These are phyloP conservation scores for Crithidia mellificae DNA, from an alignment of 208 protist species.

Conservation along the genomic window DNA sequence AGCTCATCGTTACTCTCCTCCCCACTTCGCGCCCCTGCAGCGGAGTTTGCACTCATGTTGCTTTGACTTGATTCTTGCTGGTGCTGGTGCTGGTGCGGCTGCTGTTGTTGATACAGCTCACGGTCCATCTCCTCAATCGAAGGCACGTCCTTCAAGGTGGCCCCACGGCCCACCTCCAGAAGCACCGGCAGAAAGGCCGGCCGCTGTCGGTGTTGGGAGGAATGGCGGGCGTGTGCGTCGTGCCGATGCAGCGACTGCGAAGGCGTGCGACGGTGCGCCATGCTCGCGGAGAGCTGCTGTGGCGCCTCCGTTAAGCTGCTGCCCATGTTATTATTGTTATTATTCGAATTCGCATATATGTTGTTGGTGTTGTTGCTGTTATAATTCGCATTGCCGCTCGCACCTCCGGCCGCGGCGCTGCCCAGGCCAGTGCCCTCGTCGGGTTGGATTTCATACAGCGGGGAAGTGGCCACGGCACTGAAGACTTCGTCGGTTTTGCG, in stretches of 20 bases:
- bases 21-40: too few relatives aligned
- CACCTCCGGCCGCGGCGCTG: not conserved
- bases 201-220: conserved; percentile 18
- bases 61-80: too few relatives aligned
- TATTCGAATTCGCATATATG: too few relatives aligned
- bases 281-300: not conserved
- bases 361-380: too few relatives aligned
- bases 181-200: conserved; percentile 60
- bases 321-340: not conserved
- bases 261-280: conserved; percentile 5
- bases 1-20: not conserved
- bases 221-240: not conserved
- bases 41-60: too few relatives aligned
- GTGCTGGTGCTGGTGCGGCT: not conserved
- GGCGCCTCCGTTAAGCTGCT: not conserved
- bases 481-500: conserved; percentile 44
- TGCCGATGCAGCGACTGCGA: not conserved
- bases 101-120: not conserved
- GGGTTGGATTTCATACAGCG: conserved; percentile 32
- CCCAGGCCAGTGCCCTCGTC: not conserved
- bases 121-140: conserved; percentile 25
- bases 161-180: conserved; percentile 48
- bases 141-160: conserved; percentile 22
- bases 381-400: too few relatives aligned
- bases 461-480: conserved; percentile 43